These are phyloP conservation scores for Hypoxylon sp. DNA, from an alignment of 2,329 filamentous ascomycete species.

Conservation along the genomic window DNA sequence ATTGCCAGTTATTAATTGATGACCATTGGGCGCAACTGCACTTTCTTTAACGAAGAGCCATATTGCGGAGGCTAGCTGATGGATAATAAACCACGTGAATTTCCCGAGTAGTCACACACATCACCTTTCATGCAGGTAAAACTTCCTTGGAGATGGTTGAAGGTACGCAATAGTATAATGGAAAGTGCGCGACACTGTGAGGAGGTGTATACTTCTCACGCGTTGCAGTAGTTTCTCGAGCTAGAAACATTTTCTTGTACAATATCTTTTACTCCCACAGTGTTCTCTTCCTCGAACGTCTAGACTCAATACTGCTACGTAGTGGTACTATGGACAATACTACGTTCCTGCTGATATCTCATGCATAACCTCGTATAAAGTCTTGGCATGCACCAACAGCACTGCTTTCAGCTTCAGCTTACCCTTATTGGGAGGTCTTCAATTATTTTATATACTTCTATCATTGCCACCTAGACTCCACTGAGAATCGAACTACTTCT, in stretches of 20 bases:
- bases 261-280: too few relatives aligned
- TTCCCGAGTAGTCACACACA: not conserved
- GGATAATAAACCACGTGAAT: not conserved
- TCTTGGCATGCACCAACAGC: slow-evolving; percentile 31
- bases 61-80: not conserved
- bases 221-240: too few relatives aligned
- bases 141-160: too few relatives aligned
- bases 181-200: too few relatives aligned
- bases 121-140: slow-evolving; percentile 26
- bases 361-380: slow-evolving; percentile 39
- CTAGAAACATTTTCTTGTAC: too few relatives aligned
- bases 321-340: slow-evolving; percentile 20
- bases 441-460: slow-evolving; percentile 1
- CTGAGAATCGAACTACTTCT: not conserved
- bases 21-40: not conserved
- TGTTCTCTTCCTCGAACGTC: slow-evolving; percentile 15
- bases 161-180: too few relatives aligned
- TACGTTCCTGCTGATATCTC: slow-evolving; percentile 19
- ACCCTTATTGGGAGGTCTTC: not conserved
- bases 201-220: too few relatives aligned
- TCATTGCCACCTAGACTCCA: not conserved
- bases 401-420: slow-evolving; percentile 15
- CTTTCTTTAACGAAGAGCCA: not conserved
- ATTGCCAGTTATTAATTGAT: not conserved
- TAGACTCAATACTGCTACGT: slow-evolving; percentile 28